Evolutionary conservation across 768 basidiomycete genomes (phyloP), one percentile per base, ranked within the genome.

Genomic region (Cystofilobasidium macerans): DNA sequence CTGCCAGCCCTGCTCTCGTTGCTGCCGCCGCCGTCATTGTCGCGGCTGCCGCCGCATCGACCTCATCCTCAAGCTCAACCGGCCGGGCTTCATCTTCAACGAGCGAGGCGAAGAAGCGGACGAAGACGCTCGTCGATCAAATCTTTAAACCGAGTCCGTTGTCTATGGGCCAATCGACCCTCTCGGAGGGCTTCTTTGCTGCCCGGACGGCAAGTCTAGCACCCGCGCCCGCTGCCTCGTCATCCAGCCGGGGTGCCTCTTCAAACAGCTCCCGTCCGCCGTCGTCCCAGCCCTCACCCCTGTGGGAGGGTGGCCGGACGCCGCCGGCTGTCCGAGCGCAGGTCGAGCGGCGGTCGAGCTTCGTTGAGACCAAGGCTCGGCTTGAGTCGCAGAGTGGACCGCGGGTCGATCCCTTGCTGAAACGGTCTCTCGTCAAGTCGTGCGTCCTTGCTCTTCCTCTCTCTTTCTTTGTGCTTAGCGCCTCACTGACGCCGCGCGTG

Each of bases 381-480:
- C 28, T 18, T 11, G 18, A 30, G 1, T 32, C 7, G 28, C 9
- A 2, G 51, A 30, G 20, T 13, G 51, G 28, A 6, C 16, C n/a
- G 14, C 7, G 2, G 22, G 53, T 64, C 28, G 56, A 47, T 22
- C 38, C 65, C 11, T 42, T 66, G 33, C 65, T 66, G 51, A 61
- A 61, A 42, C 58, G 59, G 36, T 66, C 65, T 13, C 59, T 66
- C 48, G 33, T 59, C 57, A 45, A 61, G 8, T 54, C 51, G 51
- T 54, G 51, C 51, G 51, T 54, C n/a, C n/a, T n/a, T n/a, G n/a
- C n/a, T n/a, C 28, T 54, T 12, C 30, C 51, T 30, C 28, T 7
- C 30, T 12, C 11, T 12, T 22, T 30, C 18, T 54, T 11, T 20
- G 12, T 20, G 5, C 45, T 47, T 47, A 6, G 9, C 4, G n/a